Evolutionary conservation across 2,329 filamentous ascomycete species (phyloP).

Genomic region (Sphaerulina populicola): DNA sequence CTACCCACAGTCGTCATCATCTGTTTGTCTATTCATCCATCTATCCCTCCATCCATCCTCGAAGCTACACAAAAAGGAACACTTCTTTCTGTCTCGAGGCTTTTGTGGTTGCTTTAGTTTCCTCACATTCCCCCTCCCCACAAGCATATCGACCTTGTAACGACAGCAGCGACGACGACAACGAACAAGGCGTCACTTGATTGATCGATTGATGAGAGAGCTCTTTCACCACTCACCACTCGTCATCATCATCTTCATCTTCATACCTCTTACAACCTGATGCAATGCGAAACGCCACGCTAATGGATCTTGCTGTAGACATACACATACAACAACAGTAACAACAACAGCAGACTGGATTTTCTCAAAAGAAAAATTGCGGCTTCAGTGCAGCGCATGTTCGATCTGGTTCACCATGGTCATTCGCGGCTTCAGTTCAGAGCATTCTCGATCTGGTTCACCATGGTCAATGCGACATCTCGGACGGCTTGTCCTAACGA

Average conservation of each 20-base stretch:
- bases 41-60: neutral
- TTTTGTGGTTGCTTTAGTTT: neutral
- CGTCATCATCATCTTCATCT: no score
- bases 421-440: conserved; percentile 7
- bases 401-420: no score
- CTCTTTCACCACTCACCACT: no score
- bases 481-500: conserved; percentile 21
- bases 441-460: conserved; percentile 11
- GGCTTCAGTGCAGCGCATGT: no score
- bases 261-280: neutral
- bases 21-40: no score
- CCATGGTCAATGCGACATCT: conserved; percentile 20
- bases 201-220: no score
- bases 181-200: no score
- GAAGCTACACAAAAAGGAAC: neutral
- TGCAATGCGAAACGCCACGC: neutral
- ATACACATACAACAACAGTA: neutral
- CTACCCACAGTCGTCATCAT: no score
- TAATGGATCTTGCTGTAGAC: neutral
- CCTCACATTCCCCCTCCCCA: no score
- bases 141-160: neutral
- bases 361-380: no score
- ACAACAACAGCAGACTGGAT: neutral
- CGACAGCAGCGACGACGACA: neutral
- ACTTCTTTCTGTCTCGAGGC: neutral